Base-by-base conservation (phyloP, 1,139 yeast genomes). In the Hemisphaericaspora xylanilytica region DNA sequence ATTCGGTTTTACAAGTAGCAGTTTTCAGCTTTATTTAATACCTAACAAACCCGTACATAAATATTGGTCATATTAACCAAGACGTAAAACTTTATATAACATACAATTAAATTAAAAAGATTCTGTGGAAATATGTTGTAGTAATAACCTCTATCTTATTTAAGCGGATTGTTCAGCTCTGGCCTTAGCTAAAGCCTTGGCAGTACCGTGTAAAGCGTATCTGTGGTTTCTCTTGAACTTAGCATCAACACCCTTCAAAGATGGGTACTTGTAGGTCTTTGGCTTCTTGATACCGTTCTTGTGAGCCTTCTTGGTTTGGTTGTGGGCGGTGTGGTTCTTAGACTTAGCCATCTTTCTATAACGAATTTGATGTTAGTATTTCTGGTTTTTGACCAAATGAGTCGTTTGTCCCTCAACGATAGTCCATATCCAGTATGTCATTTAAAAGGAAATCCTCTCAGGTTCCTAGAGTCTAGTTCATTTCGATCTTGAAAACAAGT, bases 251-350 rank as follows among this genome's bases (percentile, higher is more conserved):
- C 96, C 96, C 80, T 87, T 90, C 75, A 88, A 81, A 56, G 97
- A 89, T 61, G 97, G 96, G 83, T 90, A 88, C 81, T 87, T 90
- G 95, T 81, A 75, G 69, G 96, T 85, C 82, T 79, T 85, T 65
- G 97, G 96, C 90, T 90, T 92, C 87, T 90, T 92, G 80, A 92
- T 92, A 79, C 98, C 98, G 87, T 92, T 92, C 74, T 83, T 90
- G 96, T 92, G 98, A 67, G 97, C 97, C 95, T 92, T 92, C 73
- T 77, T 85, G 89, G 86, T 87, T 77, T 92, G 97, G 95, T 92
- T 92, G 80, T 92, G 98, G 79, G 90, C 90, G 78, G 98, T 92
- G 75, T 92, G 98, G 80, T 92, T 92, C 96, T 92, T 92, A 61
- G 97, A 89, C 81, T 90, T 90, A 75, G 97, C 71, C 97, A 90